These are phyloP conservation scores for Globisporangium abappressorium DNA, from an alignment of 352 stramenopile genomes.

Conservation along the genomic window DNA sequence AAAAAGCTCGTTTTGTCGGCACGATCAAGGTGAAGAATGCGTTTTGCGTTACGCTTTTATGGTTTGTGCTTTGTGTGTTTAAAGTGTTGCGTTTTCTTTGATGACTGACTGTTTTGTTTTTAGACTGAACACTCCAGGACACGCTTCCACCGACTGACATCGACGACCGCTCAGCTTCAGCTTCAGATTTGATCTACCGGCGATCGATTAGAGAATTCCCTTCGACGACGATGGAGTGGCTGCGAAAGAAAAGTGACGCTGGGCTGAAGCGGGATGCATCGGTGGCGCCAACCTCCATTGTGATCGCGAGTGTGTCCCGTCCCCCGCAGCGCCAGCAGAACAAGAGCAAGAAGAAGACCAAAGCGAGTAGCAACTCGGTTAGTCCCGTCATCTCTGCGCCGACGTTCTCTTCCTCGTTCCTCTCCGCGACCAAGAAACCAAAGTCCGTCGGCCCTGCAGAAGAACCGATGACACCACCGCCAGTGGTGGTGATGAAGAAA, in stretches of 20 bases:
- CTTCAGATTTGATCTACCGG: neutral
- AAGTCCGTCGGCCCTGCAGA: neutral
- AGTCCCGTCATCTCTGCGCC: neutral
- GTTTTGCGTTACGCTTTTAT: neutral
- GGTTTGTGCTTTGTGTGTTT: neutral
- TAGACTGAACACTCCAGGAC: neutral
- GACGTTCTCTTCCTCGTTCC: constrained; percentile 8
- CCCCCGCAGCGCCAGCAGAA: neutral
- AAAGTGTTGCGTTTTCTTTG: neutral
- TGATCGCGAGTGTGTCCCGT: neutral
- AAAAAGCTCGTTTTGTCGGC: neutral
- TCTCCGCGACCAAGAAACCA: neutral
- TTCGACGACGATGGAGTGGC: neutral
- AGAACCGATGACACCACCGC: neutral
- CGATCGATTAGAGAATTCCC: neutral
- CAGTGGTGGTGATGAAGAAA: neutral
- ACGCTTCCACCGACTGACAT: neutral
- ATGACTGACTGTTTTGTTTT: neutral
- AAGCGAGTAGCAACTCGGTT: neutral
- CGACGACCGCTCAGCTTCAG: neutral
- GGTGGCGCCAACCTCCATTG: neutral
- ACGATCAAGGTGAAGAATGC: neutral
- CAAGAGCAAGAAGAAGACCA: neutral
- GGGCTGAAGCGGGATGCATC: neutral
- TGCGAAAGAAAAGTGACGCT: neutral